phyloP scores from a whole-genome alignment of 345 rosid species.

The Rhodamnia argentea region DNA sequence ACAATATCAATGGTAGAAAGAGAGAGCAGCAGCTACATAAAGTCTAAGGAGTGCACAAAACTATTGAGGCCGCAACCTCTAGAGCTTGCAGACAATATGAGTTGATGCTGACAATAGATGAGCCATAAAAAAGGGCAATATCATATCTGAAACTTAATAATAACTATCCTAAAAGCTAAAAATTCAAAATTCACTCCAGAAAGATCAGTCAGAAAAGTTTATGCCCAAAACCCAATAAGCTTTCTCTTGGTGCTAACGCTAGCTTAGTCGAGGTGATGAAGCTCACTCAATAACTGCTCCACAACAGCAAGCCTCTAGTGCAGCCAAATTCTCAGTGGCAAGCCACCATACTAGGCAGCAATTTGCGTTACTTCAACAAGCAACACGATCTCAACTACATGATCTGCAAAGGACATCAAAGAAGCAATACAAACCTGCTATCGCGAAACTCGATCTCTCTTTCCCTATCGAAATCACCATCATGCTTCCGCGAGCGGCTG shows the following conservation, averaged over 20 bases:
- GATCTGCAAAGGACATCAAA: not conserved
- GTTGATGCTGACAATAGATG: not conserved
- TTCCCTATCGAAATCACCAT: slow-evolving; percentile 22
- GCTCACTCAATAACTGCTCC: not conserved
- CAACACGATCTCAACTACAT: not conserved
- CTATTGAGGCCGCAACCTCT: not conserved
- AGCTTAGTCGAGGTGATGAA: not conserved
- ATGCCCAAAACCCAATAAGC: not conserved
- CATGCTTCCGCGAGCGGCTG: slow-evolving; percentile 29
- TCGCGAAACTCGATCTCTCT: slow-evolving; percentile 37
- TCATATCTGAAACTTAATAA: not conserved
- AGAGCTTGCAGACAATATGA: not conserved
- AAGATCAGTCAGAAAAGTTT: not conserved
- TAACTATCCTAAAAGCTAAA: not conserved
- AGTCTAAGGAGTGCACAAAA: not conserved
- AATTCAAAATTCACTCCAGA: not conserved
- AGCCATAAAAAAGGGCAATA: not conserved
- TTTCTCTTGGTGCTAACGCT: not conserved
- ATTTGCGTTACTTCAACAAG: not conserved
- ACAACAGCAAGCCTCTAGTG: not conserved
- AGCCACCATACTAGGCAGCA: not conserved
- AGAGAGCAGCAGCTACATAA: not conserved
- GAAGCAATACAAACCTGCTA: slow-evolving; percentile 23
- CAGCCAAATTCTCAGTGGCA: not conserved
- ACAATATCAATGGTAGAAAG: not conserved